Conservation (phyloP, 352 stramenopile species). For the Plasmopara halstedii region DNA sequence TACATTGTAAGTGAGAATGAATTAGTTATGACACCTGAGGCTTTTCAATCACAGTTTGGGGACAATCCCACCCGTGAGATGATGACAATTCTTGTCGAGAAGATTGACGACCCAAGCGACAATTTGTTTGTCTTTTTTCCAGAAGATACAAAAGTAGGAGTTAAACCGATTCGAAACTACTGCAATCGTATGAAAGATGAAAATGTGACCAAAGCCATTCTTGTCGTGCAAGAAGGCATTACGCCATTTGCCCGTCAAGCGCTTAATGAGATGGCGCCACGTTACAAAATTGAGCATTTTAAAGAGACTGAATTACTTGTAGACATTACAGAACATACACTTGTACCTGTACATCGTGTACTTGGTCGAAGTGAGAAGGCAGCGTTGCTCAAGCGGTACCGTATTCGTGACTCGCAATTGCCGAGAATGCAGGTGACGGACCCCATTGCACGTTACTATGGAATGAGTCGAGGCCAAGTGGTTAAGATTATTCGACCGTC, state of each 20-base stretch:
- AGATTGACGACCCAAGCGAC: constrained; percentile 89
- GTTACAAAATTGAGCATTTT: constrained; percentile 95
- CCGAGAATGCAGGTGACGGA: constrained; percentile 98
- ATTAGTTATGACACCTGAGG: constrained; percentile 91
- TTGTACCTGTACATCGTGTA: constrained; percentile 98
- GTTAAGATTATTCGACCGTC: constrained; percentile 99
- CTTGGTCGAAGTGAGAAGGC: constrained; percentile 95
- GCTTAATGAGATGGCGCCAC: constrained; percentile 91
- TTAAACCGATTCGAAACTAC: constrained; percentile 95
- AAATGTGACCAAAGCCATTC: constrained; percentile 95
- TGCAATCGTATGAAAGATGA: constrained; percentile 97
- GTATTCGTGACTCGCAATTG: constrained; percentile 98
- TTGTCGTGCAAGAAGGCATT: constrained; percentile 95
- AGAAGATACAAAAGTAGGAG: constrained; percentile 97
- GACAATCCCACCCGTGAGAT: constrained; percentile 92
- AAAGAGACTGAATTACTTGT: constrained; percentile 99
- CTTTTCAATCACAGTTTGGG: constrained; percentile 87
- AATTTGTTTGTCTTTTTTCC: constrained; percentile 99
- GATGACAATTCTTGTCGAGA: constrained; percentile 94
- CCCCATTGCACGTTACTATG: constrained; percentile 97
- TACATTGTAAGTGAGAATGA: constrained; percentile 98
- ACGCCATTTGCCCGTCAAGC: constrained; percentile 97
- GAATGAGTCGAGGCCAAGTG: constrained; percentile 95
- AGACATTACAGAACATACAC: constrained; percentile 99
- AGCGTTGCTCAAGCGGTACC: constrained; percentile 97